Evolutionary conservation across 129 eudicot genomes (phyloP).

Genomic region (Lactuca sativa): DNA sequence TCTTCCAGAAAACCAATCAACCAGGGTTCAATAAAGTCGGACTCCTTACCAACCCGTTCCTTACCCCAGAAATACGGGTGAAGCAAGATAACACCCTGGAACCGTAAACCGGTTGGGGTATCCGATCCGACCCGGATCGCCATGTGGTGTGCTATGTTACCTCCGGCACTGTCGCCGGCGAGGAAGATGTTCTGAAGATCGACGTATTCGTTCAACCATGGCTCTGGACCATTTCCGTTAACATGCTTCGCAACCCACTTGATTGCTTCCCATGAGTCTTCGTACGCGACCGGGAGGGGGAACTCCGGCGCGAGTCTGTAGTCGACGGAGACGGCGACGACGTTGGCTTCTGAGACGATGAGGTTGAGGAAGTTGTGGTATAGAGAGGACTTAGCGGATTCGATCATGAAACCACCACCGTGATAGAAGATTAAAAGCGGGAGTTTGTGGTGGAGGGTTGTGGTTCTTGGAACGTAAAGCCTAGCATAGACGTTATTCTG

Average conservation of each 20-base stretch:
- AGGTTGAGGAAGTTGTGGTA: slow-evolving; percentile 32
- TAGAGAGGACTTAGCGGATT: slow-evolving; percentile 38
- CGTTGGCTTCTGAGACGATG: slow-evolving; percentile 32
- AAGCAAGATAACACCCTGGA: slow-evolving; percentile 33
- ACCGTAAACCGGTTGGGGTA: background rate
- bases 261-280: slow-evolving; percentile 53
- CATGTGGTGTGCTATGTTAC: slow-evolving; percentile 41
- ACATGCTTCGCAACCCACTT: slow-evolving; percentile 51
- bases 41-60: slow-evolving; percentile 28
- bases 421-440: slow-evolving; percentile 55
- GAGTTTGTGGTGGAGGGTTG: slow-evolving; percentile 27
- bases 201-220: slow-evolving; percentile 45
- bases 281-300: slow-evolving; percentile 41
- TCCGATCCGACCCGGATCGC: slow-evolving; percentile 32
- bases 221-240: slow-evolving; percentile 39
- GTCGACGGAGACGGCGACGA: slow-evolving; percentile 46
- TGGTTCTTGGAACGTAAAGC: slow-evolving; percentile 36
- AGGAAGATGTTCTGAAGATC: slow-evolving; percentile 46
- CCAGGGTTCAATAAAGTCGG: background rate
- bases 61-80: slow-evolving; percentile 52
- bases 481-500: slow-evolving; percentile 37
- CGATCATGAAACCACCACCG: slow-evolving; percentile 58
- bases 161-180: slow-evolving; percentile 73
- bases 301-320: slow-evolving; percentile 53
- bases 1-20: background rate